A percentile compares a stretch with the other conserved stretches of the same genome.
phyloP scores from a whole-genome alignment of 768 basidiomycete species.

The Naganishia kalamii region DNA sequence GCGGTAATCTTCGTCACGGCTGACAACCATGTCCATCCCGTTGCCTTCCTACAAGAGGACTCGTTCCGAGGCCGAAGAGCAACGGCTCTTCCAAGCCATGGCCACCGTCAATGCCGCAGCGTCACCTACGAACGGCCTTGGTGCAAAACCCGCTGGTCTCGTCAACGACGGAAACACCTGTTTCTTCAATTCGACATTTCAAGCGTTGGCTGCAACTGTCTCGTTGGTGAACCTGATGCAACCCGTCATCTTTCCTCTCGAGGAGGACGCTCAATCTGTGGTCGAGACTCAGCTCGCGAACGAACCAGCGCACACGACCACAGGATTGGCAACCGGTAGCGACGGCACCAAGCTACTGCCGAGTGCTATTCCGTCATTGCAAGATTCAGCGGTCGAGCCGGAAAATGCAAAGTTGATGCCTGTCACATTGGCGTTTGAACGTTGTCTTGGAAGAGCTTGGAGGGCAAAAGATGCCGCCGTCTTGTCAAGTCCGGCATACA shows the following conservation, averaged over 20 bases:
- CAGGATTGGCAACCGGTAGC: slow-evolving; percentile 9
- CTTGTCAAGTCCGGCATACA: slow-evolving; percentile 13
- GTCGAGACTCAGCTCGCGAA: not conserved
- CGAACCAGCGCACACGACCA: slow-evolving; percentile 11
- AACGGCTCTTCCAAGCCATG: slow-evolving; percentile 12
- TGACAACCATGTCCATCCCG: slow-evolving; percentile 8
- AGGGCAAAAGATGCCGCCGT: slow-evolving; percentile 42
- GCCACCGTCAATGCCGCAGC: slow-evolving; percentile 10
- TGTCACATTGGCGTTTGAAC: slow-evolving; percentile 40
- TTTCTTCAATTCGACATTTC: slow-evolving; percentile 92
- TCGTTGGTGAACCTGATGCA: slow-evolving; percentile 34
- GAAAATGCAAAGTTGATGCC: slow-evolving; percentile 37
- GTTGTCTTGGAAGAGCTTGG: slow-evolving; percentile 38
- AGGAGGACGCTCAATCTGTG: not conserved
- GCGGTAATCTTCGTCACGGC: not conserved
- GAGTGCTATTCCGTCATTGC: slow-evolving; percentile 35
- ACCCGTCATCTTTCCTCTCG: slow-evolving; percentile 15
- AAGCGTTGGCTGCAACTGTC: slow-evolving; percentile 55
- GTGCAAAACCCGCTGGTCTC: slow-evolving; percentile 41
- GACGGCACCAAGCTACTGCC: slow-evolving; percentile 21
- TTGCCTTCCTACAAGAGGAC: not conserved
- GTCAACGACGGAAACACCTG: slow-evolving; percentile 59
- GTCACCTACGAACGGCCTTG: slow-evolving; percentile 1
- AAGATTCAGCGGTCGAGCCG: slow-evolving; percentile 39
- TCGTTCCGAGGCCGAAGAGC: slow-evolving; percentile 3